Base-by-base conservation (phyloP, 1,139 yeast species). In the Pichia sp. region DNA sequence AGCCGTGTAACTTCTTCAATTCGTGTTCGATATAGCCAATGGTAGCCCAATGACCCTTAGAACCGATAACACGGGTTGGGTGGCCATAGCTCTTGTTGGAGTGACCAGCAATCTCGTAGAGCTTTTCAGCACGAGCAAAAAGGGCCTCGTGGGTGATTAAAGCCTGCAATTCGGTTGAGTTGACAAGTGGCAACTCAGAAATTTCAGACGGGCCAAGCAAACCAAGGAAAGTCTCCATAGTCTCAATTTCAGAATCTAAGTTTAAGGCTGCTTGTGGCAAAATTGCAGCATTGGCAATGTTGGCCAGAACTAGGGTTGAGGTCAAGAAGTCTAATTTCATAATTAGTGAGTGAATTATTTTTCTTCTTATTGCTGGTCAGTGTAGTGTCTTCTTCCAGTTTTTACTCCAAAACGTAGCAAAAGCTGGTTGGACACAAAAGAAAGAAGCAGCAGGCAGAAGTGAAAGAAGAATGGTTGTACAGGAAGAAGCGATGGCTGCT, bases 61-160 rank as follows among this genome's bases (percentile, higher is more conserved):
- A 87, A 30, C 96, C 97, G 72, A 90, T 90, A 49, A 90, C 96
- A 69, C 98, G 80, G 0, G 97, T 92, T 45, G 97, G 97, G 65
- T 90, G 90, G 47, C 90, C 97, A 62, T 75, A 81, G 57, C 77
- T 71, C 13, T 70, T 69, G 16, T 72, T 70, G 1, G 96, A 87
- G n/a, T 69, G 59, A 50, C 78, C 69, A n/a, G 98, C 92, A 58
- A 87, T 74, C 44, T 75, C 69, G 66, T 71, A 88, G 54, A 92
- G 74, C 31, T 74, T 75, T 54, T 83, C 75, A 8, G 96, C 96
- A 54, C 92, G 76, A 3, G 68, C 64, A 62, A 76, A 73, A 57
- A 92, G 77, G 8, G 81, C 86, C 1, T 79, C 82, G 41, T 79
- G 76, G 43, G 77, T 74, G 57, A 92, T 78, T 44, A 77, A 74